Evolutionary conservation across 306 rosid species (phyloP).

Genomic region (Sophora flavescens): DNA sequence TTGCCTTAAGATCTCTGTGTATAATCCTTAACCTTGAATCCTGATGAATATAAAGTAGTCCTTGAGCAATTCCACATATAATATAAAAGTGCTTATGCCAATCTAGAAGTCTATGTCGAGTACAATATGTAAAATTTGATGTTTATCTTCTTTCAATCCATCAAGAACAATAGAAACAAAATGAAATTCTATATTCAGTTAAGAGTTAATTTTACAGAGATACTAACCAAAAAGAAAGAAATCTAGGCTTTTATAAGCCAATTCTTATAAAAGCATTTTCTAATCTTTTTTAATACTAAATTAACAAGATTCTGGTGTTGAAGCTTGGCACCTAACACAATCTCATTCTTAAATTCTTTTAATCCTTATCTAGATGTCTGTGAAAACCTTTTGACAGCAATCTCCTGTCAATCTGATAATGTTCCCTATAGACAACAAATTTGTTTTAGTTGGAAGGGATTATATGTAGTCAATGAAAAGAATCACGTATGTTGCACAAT

Average conservation of each 20-base stretch:
- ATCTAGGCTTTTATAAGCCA: constrained; percentile 53
- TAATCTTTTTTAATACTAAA: constrained; percentile 51
- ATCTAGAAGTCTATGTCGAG: constrained; percentile 4
- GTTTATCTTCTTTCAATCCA: no score
- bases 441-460: no score
- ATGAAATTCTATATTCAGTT: no score
- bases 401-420: constrained; percentile 51
- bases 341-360: constrained; percentile 58
- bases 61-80: constrained; percentile 47
- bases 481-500: not conserved
- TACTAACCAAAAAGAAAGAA: constrained; percentile 50
- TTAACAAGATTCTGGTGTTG: constrained; percentile 59
- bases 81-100: constrained; percentile 46
- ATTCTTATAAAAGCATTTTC: constrained; percentile 45
- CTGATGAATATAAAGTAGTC: constrained; percentile 52
- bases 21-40: constrained; percentile 50
- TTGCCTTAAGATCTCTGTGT: constrained; percentile 51
- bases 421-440: constrained; percentile 41
- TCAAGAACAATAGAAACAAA: no score
- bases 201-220: not conserved
- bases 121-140: constrained; percentile 23
- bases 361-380: constrained; percentile 43
- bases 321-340: constrained; percentile 51
- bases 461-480: no score
- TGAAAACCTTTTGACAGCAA: constrained; percentile 59